These are phyloP conservation scores for Filosporella fistucella DNA, from an alignment of 495 filamentous ascomycete genomes.

Conservation along the genomic window DNA sequence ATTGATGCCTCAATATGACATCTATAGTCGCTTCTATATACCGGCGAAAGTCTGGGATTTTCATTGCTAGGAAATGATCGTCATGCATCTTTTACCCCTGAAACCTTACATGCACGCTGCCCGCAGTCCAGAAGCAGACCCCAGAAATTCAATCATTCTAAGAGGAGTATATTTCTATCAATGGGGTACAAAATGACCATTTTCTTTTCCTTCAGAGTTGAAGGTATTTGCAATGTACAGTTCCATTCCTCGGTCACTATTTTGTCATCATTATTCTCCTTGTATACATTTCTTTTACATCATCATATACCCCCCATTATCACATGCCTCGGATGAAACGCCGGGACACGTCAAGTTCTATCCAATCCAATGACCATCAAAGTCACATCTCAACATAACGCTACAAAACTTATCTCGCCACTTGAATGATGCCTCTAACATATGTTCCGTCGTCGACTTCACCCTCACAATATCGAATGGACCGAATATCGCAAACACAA, in stretches of 20 bases:
- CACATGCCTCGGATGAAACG: conserved; percentile 14
- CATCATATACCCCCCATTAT: conserved; percentile 5
- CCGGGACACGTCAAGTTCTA: conserved; percentile 13
- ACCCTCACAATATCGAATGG: not conserved
- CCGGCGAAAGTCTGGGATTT: too few species aligned
- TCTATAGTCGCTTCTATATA: too few species aligned
- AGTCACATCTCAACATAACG: not conserved
- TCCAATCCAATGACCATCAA: too few species aligned
- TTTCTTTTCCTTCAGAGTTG: too few species aligned
- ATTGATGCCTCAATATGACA: too few species aligned
- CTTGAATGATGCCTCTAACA: not conserved
- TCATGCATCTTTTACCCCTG: too few species aligned
- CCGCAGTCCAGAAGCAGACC: too few species aligned
- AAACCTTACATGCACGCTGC: too few species aligned
- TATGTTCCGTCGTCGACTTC: conserved; percentile 8
- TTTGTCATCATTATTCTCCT: not conserved
- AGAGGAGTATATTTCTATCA: not conserved
- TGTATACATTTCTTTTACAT: not conserved
- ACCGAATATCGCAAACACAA: not conserved
- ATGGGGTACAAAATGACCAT: not conserved
- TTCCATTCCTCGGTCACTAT: too few species aligned
- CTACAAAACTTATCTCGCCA: not conserved
- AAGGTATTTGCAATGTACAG: too few species aligned
- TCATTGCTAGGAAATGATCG: too few species aligned
- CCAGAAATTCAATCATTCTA: too few species aligned